Evolutionary conservation across 1,284 basidiomycete species (phyloP).

Genomic region (Malassezia cuniculi): DNA sequence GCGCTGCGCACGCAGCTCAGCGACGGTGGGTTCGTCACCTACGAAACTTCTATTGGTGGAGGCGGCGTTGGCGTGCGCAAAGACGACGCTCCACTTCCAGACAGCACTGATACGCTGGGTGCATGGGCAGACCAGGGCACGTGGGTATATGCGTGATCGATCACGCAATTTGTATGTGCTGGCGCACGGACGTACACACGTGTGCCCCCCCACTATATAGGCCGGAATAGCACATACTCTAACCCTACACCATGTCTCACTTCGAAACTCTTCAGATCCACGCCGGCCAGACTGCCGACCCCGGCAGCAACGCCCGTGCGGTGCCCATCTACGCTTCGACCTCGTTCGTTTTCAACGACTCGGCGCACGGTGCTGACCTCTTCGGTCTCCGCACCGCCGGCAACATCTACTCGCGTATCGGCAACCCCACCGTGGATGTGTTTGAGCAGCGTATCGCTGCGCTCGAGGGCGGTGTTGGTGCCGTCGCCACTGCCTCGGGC

Average conservation of each 20-base stretch:
- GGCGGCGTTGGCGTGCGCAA: conserved; percentile 65
- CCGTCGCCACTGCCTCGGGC: conserved; percentile 65
- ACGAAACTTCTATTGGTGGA: conserved; percentile 83
- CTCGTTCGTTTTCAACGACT: conserved; percentile 44
- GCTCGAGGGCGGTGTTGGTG: conserved; percentile 67
- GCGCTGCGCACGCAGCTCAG: conserved; percentile 21
- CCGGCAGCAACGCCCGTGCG: conserved; percentile 61
- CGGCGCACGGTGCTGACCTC: conserved; percentile 62
- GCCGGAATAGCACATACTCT: not conserved
- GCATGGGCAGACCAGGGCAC: conserved; percentile 7
- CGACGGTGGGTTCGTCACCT: conserved; percentile 62
- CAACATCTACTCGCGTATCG: conserved; percentile 56
- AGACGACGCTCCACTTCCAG: not conserved
- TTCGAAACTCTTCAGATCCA: conserved; percentile 55
- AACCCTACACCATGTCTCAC: conserved; percentile 19
- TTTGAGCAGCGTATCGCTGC: conserved; percentile 74
- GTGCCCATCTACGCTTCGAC: conserved; percentile 59
- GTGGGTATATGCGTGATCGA: conserved; percentile 11
- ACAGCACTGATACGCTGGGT: not conserved
- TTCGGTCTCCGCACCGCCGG: conserved; percentile 57
- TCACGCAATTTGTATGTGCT: too few relatives aligned
- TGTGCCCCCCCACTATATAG: too few relatives aligned
- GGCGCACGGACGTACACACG: too few relatives aligned
- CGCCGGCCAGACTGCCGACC: conserved; percentile 62
- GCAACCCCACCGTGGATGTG: conserved; percentile 71